Conservation (phyloP, 2,329 filamentous ascomycete genomes). For the Fusarium sp. region DNA sequence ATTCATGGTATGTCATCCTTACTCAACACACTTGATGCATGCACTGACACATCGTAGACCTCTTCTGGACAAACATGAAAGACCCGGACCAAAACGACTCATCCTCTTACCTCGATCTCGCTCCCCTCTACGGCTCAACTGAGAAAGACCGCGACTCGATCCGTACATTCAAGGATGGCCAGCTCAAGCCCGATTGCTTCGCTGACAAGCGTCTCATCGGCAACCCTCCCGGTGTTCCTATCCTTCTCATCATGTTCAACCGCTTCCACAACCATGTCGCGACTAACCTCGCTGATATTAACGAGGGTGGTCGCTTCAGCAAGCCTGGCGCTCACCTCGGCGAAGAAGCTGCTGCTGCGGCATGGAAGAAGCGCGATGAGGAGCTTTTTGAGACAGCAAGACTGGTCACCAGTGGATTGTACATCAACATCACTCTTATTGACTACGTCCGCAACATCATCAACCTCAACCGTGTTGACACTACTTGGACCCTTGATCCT, state of each 20-base stretch:
- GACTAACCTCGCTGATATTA: slow-evolving; percentile 83
- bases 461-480: slow-evolving; percentile 69
- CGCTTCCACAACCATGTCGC: slow-evolving; percentile 91
- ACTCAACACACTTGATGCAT: fast-evolving
- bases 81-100: slow-evolving; percentile 73
- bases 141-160: slow-evolving; percentile 74
- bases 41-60: slow-evolving; percentile 56
- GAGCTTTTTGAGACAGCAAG: slow-evolving; percentile 84
- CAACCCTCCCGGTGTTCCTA: slow-evolving; percentile 78
- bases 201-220: slow-evolving; percentile 76
- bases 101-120: slow-evolving; percentile 78
- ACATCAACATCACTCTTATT: slow-evolving; percentile 81
- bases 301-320: slow-evolving; percentile 83
- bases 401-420: slow-evolving; percentile 79
- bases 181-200: slow-evolving; percentile 78
- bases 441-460: slow-evolving; percentile 85
- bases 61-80: slow-evolving; percentile 76
- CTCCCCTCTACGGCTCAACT: slow-evolving; percentile 77
- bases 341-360: slow-evolving; percentile 61
- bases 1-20: slow-evolving; percentile 67
- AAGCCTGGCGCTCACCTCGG: slow-evolving; percentile 66
- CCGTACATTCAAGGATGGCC: slow-evolving; percentile 76
- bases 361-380: slow-evolving; percentile 78
- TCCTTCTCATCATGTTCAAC: slow-evolving; percentile 82
- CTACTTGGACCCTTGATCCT: slow-evolving; percentile 85